Evolutionary conservation across 495 filamentous ascomycete species (phyloP).

Genomic region (Lasiosphaeris hirsuta): DNA sequence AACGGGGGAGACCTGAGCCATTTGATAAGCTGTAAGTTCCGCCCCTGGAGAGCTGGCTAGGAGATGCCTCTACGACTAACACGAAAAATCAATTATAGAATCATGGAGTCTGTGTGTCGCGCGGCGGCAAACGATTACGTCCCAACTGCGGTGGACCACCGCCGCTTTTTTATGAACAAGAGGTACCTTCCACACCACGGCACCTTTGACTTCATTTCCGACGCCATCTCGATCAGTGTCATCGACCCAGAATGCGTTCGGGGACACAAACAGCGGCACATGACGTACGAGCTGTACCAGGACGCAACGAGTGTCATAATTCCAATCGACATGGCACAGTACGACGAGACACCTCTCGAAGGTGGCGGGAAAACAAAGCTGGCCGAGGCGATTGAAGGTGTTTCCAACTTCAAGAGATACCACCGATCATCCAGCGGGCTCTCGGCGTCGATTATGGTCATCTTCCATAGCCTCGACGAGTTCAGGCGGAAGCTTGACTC

Average conservation of each 20-base stretch:
- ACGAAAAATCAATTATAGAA: not conserved
- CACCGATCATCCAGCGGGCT: not conserved
- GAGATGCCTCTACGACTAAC: not conserved
- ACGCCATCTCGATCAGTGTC: conserved; percentile 4
- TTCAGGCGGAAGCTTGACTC: not conserved
- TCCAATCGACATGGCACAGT: conserved; percentile 6
- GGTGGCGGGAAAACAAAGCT: not conserved
- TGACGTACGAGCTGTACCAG: not conserved
- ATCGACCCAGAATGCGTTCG: not conserved
- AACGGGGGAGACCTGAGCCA: not conserved
- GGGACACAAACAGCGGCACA: not conserved
- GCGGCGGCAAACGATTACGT: conserved; percentile 1
- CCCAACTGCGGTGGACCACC: conserved; percentile 13
- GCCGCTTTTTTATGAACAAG: not conserved
- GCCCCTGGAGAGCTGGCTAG: not conserved
- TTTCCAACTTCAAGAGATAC: not conserved
- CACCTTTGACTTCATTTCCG: conserved; percentile 9
- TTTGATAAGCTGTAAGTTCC: conserved; percentile 2
- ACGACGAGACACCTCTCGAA: not conserved
- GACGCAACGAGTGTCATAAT: not conserved
- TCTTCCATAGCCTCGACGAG: not conserved
- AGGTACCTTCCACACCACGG: not conserved
- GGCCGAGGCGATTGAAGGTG: not conserved
- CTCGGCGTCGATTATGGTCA: not conserved
- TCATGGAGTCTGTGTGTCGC: conserved; percentile 10